phyloP scores from a whole-genome alignment of 2,329 filamentous ascomycete species.

The Colletotrichum filicis region DNA sequence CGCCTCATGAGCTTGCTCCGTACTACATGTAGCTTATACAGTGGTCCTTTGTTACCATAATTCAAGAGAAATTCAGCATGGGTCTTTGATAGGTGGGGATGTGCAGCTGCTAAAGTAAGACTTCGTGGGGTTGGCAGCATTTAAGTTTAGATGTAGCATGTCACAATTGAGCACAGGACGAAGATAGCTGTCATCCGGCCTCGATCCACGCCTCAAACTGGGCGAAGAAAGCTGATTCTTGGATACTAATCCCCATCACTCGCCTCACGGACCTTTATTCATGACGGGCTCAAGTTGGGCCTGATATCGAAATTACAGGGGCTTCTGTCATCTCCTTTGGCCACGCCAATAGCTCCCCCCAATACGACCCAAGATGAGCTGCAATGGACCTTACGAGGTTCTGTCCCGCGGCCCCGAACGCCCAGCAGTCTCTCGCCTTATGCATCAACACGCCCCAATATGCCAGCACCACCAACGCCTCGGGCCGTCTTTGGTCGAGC shows the following conservation, averaged over 20 bases:
- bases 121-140: no score
- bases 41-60: no score
- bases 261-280: neutral
- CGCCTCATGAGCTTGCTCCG: no score
- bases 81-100: no score
- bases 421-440: slow-evolving; percentile 45
- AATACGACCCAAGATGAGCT: slow-evolving; percentile 43
- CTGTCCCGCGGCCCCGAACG: slow-evolving; percentile 44
- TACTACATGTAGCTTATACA: no score
- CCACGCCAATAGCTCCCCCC: slow-evolving; percentile 43
- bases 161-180: no score
- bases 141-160: no score
- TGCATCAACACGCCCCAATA: slow-evolving; percentile 57
- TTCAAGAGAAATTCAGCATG: no score
- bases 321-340: slow-evolving; percentile 1
- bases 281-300: neutral
- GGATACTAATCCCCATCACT: neutral
- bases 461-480: slow-evolving; percentile 52
- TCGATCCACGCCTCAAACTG: no score
- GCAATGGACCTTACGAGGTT: slow-evolving; percentile 42
- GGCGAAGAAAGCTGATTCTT: neutral
- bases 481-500: slow-evolving; percentile 47
- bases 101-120: no score
- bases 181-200: no score
- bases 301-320: neutral